Conservation (phyloP, 805 yeast genomes). For the Saturnispora galanensis region DNA sequence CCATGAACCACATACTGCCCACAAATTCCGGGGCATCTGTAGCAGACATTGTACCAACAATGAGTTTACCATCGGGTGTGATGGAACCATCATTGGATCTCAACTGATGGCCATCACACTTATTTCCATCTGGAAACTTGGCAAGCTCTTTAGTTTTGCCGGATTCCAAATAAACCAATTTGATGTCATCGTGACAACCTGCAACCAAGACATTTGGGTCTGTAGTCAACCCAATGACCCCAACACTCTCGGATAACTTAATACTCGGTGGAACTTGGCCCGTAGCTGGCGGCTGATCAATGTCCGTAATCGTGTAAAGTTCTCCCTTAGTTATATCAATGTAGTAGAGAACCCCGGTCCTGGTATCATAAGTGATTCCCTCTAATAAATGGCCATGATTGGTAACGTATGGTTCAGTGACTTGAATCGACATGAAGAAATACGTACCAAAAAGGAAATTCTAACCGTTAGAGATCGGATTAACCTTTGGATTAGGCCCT, state of each 20-base stretch:
- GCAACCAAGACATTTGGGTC: constrained; percentile 45
- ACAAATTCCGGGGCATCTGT: constrained; percentile 19
- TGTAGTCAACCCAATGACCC: constrained; percentile 62
- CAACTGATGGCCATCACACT: constrained; percentile 24
- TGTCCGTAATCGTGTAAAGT: constrained; percentile 20
- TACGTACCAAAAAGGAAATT: background rate
- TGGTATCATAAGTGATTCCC: constrained; percentile 54
- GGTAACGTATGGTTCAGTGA: constrained; percentile 18
- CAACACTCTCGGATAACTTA: constrained; percentile 37
- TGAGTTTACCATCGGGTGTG: constrained; percentile 66
- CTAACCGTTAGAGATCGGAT: too few relatives aligned
- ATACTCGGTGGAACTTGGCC: constrained; percentile 27
- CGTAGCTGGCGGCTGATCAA: constrained; percentile 12
- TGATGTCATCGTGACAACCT: constrained; percentile 61
- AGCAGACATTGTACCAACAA: constrained; percentile 70
- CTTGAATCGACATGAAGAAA: constrained; percentile 2
- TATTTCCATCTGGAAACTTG: constrained; percentile 31
- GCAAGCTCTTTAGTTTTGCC: constrained; percentile 29
- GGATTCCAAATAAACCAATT: constrained; percentile 37
- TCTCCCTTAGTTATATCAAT: constrained; percentile 34
- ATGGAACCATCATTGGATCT: constrained; percentile 80
- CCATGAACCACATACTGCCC: constrained; percentile 46
- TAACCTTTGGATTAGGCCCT: too few relatives aligned
- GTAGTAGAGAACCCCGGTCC: constrained; percentile 44
- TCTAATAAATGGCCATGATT: constrained; percentile 44